Evolutionary conservation across 192 early-diverging fungal species (phyloP).

Genomic region (Gorgonomyces haynaldii): DNA sequence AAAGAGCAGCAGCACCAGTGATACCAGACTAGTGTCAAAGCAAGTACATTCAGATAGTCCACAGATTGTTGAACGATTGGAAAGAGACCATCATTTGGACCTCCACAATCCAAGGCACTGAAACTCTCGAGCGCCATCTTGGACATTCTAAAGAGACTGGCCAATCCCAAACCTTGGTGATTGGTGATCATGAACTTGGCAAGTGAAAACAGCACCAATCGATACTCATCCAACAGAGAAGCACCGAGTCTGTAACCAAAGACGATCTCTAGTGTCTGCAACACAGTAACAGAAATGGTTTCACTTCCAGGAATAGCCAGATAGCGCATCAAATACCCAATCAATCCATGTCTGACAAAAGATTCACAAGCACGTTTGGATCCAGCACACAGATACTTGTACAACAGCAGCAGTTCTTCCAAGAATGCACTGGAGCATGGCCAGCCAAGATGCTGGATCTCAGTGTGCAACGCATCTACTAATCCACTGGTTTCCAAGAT

Average conservation of each 20-base stretch:
- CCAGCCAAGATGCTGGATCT: not conserved
- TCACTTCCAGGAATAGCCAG: not conserved
- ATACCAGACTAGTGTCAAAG: not conserved
- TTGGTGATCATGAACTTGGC: not conserved
- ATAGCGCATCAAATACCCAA: conserved; percentile 9
- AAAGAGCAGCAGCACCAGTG: not conserved
- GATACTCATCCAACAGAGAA: conserved; percentile 16
- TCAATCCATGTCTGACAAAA: conserved; percentile 17
- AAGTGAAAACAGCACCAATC: not conserved
- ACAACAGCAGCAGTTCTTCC: conserved; percentile 3
- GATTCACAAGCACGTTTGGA: not conserved
- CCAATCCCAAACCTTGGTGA: not conserved
- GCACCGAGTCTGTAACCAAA: conserved; percentile 14
- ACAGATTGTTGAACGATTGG: conserved; percentile 19
- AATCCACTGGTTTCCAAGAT: conserved; percentile 35
- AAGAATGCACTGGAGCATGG: not conserved
- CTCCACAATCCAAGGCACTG: conserved; percentile 14
- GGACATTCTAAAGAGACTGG: conserved; percentile 12
- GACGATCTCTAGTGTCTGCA: conserved; percentile 3
- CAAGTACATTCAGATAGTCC: not conserved
- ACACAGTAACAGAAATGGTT: conserved; percentile 3
- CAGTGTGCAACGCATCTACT: conserved; percentile 22
- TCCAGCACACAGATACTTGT: too few relatives aligned
- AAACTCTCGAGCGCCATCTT: conserved; percentile 4
- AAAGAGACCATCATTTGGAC: conserved; percentile 13